Evolutionary conservation across 768 basidiomycete species (phyloP), one percentile per base, ranked within the genome.

Genomic region (Termitomyces sp.): DNA sequence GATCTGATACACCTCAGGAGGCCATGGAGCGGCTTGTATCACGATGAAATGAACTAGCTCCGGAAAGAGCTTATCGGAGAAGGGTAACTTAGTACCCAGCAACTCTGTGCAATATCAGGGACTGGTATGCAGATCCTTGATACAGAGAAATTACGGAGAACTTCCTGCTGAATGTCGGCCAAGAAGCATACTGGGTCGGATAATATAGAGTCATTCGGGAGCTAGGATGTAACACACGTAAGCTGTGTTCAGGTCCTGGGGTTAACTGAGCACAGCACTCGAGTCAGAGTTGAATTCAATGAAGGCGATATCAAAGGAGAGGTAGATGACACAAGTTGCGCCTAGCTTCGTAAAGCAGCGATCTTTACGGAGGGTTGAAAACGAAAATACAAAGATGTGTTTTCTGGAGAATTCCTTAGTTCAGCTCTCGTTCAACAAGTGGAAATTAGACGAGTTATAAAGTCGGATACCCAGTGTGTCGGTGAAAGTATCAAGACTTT

Each of bases 281-380:
- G 35, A 15, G 12, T 19, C 21, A 40, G 12, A 15, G 21, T 6
- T 24, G 14, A 43, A 7, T 30, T 35, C 52, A 53, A 26, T 19
- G 8, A 3, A 28, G 35, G 32, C 19, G 40, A 2, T 40, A 45
- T 28, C 35, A 28, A 24, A 26, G 10, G 40, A 51, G 22, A 32
- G 24, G 34, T n/a, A 43, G 26, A 49, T 53, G 32, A 38, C 40
- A 55, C 58, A 51, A 45, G 45, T 48, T 45, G 43, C 14, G 8
- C 50, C 26, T 2, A 28, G 26, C 3, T 28, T n/a, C n/a, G n/a
- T n/a, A 49, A 6, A 12, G 17, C 40, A 24, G 51, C 59, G 59
- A 7, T 51, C 32, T 57, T 45, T 41, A 46, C 59, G 59, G 59
- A 60, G 41, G 42, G 6, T 45, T 15, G n/a, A 19, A n/a, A 37